Evolutionary conservation across 1,284 basidiomycete species (phyloP), one percentile per base, ranked within the genome.

Genomic region (Neonothopanus nambi): DNA sequence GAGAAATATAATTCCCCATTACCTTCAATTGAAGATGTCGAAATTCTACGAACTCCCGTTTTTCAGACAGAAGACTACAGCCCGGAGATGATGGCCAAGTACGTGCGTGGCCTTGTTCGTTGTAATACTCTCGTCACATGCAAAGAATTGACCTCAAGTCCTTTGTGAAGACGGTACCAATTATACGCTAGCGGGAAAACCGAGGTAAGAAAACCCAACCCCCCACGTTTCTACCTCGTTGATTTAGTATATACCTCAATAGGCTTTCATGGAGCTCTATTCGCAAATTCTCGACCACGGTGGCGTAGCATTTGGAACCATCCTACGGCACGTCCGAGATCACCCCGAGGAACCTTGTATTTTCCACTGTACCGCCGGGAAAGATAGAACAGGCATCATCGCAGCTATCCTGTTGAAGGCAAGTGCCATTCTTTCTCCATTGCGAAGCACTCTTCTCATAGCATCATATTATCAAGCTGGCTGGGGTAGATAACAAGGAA

Each of bases 351-450:
- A 81, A 46, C 79, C 78, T 0, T 85, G 78, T 58, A 57, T 91
- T 28, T 87, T 91, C 58, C 88, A 91, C 61, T 91, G 88, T 60
- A 91, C 88, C 53, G 87, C 88, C 67, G 89, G 89, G 8, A 91
- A 91, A 67, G 89, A 91, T 67, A 73, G 89, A 58, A 91, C 89
- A 2, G 89, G 89, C 8, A 72, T 91, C n/a, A 67, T 85, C 39
- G 86, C 89, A 18, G 88, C 87, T 2, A 75, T 91, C 37, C 61
- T 91, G 11, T 70, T 91, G 23, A 83, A 83, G 67, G 89, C 88
- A 63, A 35, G 70, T 48, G n/a, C 4, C 8, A 7, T 30, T 46
- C 18, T 12, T 21, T 18, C 0, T 13, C 1, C 37, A 36, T 13
- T 54, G 15, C 37, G 26, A 30, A 48, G 39, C 59, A 47, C 58